Conservation (phyloP, 1,139 yeast genomes). For the Fermentozyma sake region DNA sequence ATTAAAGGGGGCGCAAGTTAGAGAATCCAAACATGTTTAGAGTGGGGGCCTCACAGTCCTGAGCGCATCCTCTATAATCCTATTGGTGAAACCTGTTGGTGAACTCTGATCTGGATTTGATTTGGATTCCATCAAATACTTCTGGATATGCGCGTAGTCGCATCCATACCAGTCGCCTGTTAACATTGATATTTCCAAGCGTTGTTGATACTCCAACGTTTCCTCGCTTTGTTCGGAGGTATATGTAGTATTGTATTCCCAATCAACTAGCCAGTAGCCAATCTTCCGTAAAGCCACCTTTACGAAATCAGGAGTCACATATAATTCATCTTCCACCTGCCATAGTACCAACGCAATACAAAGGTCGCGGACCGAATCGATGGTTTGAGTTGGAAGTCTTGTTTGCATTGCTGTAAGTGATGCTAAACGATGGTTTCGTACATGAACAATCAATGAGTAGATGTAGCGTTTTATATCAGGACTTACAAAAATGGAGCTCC, state of each 20-base stretch:
- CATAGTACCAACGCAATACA: conserved; percentile 28
- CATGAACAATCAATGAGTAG: conserved; percentile 34
- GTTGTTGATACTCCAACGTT: conserved; percentile 12
- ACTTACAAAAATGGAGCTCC: conserved; percentile 22
- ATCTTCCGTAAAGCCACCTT: conserved; percentile 40
- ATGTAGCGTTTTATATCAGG: conserved; percentile 38
- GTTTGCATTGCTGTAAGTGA: conserved; percentile 36
- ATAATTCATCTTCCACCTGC: conserved; percentile 17
- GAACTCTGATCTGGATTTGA: conserved; percentile 18
- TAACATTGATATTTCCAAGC: conserved; percentile 30
- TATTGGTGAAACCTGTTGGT: conserved; percentile 33
- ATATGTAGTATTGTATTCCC: conserved; percentile 29
- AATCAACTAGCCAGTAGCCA: conserved; percentile 46
- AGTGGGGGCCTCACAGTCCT: conserved; percentile 37
- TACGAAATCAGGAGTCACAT: conserved; percentile 36
- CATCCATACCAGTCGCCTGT: conserved; percentile 48
- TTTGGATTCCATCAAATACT: conserved; percentile 21
- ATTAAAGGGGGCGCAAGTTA: too few relatives aligned
- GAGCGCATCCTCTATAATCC: conserved; percentile 36
- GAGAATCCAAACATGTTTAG: conserved; percentile 11
- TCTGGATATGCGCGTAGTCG: conserved; percentile 34
- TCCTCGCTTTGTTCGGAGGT: conserved; percentile 6
- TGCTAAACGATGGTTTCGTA: conserved; percentile 37
- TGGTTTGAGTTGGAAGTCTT: conserved; percentile 30
- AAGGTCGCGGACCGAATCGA: conserved; percentile 25